These are phyloP conservation scores for Hyphopichia burtonii DNA, from an alignment of 1,139 yeast species.

Conservation along the genomic window DNA sequence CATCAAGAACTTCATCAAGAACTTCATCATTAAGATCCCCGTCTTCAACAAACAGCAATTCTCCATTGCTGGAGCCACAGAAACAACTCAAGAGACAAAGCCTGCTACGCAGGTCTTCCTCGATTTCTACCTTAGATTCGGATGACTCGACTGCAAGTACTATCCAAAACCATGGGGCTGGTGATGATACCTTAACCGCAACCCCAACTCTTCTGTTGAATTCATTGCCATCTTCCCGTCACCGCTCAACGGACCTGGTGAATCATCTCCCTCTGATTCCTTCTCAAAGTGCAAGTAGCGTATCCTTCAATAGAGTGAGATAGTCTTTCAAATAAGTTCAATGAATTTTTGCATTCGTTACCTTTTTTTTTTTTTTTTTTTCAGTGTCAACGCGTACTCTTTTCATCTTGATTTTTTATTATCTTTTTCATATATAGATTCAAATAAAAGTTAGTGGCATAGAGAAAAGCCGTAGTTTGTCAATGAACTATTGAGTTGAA, in stretches of 20 bases:
- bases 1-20: neutral
- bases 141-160: slow-evolving; percentile 1
- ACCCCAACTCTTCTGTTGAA: neutral
- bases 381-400: neutral
- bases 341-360: neutral
- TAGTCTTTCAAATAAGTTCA: neutral
- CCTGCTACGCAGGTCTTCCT: neutral
- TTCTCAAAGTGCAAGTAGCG: slow-evolving; percentile 2
- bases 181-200: slow-evolving; percentile 1
- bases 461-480: too few relatives aligned
- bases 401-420: neutral
- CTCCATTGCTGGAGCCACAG: neutral
- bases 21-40: neutral
- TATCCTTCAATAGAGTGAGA: slow-evolving; percentile 3
- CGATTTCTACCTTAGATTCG: neutral
- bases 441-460: too few relatives aligned
- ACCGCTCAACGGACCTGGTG: neutral
- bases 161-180: neutral
- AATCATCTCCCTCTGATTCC: neutral
- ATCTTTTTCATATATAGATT: neutral
- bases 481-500: neutral
- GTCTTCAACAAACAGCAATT: neutral
- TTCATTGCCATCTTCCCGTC: neutral
- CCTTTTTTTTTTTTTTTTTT: neutral
- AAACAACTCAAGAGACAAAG: neutral